Percentiles rank a stretch among this genome's conserved stretches.
Conservation (phyloP, 2,329 filamentous ascomycete species). For the Alternaria triticimaculans region DNA sequence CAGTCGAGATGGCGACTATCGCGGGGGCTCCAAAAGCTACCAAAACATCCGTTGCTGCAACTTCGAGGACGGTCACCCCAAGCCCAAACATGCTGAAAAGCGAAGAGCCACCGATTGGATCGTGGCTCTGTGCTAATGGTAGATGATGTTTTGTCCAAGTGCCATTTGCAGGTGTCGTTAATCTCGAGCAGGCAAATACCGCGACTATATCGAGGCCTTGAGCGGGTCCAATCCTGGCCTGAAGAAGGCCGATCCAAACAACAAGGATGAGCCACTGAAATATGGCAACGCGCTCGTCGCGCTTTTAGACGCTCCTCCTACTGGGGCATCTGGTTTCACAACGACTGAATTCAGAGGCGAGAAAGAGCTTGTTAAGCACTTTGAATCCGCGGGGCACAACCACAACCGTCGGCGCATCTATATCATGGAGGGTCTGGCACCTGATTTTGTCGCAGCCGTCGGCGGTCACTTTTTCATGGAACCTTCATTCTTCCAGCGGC, state of each 20-base stretch:
- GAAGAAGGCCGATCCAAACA: conserved; percentile 40
- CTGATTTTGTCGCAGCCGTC: conserved; percentile 36
- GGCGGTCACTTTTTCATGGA: conserved; percentile 46
- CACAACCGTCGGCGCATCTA: conserved; percentile 35
- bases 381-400: conserved; percentile 10
- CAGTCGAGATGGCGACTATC: conserved; percentile 5
- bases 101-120: conserved; percentile 19
- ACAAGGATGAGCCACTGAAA: conserved; percentile 23
- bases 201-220: conserved; percentile 36
- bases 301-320: conserved; percentile 29
- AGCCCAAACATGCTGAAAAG: conserved; percentile 1
- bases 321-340: conserved; percentile 18
- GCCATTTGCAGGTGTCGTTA: conserved; percentile 1
- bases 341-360: conserved; percentile 23
- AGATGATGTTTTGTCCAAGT: background rate
- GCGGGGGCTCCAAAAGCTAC: background rate
- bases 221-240: conserved; percentile 40
- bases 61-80: conserved; percentile 1
- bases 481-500: conserved; percentile 40
- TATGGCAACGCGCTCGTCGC: conserved; percentile 33
- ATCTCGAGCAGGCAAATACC: conserved; percentile 33
- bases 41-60: background rate
- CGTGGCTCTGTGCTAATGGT: conserved; percentile 41
- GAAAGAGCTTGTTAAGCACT: conserved; percentile 25
- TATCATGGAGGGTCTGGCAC: conserved; percentile 42